Conservation (phyloP, 768 basidiomycete species). For the Trametes cubensis region DNA sequence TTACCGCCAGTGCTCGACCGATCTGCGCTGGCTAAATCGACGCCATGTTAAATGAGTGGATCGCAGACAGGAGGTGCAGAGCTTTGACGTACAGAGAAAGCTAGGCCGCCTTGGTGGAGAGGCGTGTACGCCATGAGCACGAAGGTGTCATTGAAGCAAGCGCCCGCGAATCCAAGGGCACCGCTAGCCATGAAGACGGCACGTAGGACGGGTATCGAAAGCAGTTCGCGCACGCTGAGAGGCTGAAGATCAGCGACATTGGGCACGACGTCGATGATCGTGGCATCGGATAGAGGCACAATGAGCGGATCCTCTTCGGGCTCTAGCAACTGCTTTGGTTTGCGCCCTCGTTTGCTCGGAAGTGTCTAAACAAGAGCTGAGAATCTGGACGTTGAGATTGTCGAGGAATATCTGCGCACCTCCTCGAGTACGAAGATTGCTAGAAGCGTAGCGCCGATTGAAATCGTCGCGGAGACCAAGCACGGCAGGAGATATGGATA, state of each 20-base stretch:
- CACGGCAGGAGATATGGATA: constrained; percentile 69
- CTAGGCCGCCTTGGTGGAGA: constrained; percentile 56
- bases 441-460: constrained; percentile 43
- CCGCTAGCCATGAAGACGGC: constrained; percentile 54
- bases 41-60: not conserved
- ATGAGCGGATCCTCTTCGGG: constrained; percentile 14
- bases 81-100: constrained; percentile 51
- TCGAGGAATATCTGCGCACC: constrained; percentile 36
- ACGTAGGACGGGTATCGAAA: constrained; percentile 56
- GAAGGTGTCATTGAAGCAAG: constrained; percentile 65
- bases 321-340: not conserved
- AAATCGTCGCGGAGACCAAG: constrained; percentile 46
- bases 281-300: not conserved
- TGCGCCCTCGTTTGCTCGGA: constrained; percentile 20
- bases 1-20: constrained; percentile 56
- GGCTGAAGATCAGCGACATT: constrained; percentile 21
- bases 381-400: not conserved
- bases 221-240: constrained; percentile 36
- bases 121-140: constrained; percentile 69
- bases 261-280: constrained; percentile 9
- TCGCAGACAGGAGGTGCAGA: not conserved
- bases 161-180: constrained; percentile 52
- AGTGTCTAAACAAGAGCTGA: constrained; percentile 25
- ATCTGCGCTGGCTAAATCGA: constrained; percentile 54
- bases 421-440: constrained; percentile 58